Base-by-base conservation (phyloP, 805 yeast species). In the Spathaspora gorwiae region DNA sequence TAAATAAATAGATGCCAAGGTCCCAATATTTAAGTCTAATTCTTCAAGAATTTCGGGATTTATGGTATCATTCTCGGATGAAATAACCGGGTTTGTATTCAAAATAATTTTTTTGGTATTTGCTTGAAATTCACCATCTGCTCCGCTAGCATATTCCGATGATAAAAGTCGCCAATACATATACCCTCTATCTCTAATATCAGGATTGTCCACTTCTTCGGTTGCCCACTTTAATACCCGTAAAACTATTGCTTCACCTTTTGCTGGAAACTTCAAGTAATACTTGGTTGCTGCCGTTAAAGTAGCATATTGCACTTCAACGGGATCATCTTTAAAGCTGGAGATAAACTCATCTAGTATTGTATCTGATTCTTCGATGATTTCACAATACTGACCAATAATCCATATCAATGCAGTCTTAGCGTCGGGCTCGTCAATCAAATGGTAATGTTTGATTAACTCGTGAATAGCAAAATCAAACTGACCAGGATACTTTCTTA, bases 81-180 rank as follows among this genome's bases (percentile, higher is more conserved):
- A 73, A 6, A 90, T 84, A 1, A 74, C 64, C 0, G 96, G 95
- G 15, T 80, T 54, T 2, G 70, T 68, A 11, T 81, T 79, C 51
- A 81, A 72, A 10, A 90, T 73, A n/a, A 90, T 73, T 42, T 57
- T 52, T 47, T 69, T 71, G 2, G 75, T 66, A 34, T 54, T 53
- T 30, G 52, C 52, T 53, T 70, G 75, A 52, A 70, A 70, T 19
- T 71, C 73, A 2, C 71, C 65, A 14, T 70, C 70, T 35, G 60
- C 64, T 6, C 60, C 66, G 33, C 71, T 71, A 40, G 69, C 71
- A 14, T 53, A 37, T 12, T 55, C 57, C 0, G 64, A 48, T 1
- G 94, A 79, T 6, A 90, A 64, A 27, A 90, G 64, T 46, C 96
- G 73, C 94, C 95, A 85, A 65, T 92, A 90, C 65, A 88, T 81